These are phyloP conservation scores for Annona cherimola DNA, from an alignment of 164 flowering plant genomes.

Conservation along the genomic window DNA sequence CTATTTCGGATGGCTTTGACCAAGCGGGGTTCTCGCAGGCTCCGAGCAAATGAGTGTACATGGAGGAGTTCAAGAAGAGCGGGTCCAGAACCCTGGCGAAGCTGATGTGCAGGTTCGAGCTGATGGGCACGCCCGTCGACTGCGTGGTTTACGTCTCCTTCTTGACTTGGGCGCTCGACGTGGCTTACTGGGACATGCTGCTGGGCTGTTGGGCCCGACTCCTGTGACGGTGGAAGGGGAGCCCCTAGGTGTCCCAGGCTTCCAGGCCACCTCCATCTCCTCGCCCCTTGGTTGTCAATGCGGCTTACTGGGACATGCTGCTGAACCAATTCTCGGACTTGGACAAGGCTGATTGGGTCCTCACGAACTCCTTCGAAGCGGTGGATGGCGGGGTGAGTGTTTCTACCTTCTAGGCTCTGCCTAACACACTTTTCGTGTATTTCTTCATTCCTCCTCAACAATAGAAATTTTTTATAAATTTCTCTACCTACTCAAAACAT, in stretches of 20 bases:
- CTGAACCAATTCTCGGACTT: conserved; percentile 30
- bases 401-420: too few relatives aligned
- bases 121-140: background rate
- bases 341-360: conserved; percentile 38
- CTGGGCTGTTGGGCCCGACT: conserved; percentile 15
- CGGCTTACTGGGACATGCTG: conserved; percentile 19
- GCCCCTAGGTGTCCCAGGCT: conserved; percentile 26
- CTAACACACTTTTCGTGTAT: too few relatives aligned
- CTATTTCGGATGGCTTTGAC: conserved; percentile 20
- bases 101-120: conserved; percentile 1
- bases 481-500: too few relatives aligned
- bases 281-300: conserved; percentile 19
- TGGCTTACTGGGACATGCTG: too few relatives aligned
- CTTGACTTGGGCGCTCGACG: conserved; percentile 14
- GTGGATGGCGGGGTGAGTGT: conserved; percentile 33
- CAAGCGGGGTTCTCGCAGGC: conserved; percentile 6
- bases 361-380: conserved; percentile 30
- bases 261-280: conserved; percentile 32
- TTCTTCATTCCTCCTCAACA: too few relatives aligned
- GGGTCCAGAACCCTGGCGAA: conserved; percentile 6
- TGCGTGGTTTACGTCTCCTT: conserved; percentile 12
- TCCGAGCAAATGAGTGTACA: background rate
- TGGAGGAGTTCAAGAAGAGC: background rate
- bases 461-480: too few relatives aligned
- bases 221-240: conserved; percentile 11